These are phyloP conservation scores for Yamadazyma sp. DNA, from an alignment of 1,139 yeast species.

Conservation along the genomic window DNA sequence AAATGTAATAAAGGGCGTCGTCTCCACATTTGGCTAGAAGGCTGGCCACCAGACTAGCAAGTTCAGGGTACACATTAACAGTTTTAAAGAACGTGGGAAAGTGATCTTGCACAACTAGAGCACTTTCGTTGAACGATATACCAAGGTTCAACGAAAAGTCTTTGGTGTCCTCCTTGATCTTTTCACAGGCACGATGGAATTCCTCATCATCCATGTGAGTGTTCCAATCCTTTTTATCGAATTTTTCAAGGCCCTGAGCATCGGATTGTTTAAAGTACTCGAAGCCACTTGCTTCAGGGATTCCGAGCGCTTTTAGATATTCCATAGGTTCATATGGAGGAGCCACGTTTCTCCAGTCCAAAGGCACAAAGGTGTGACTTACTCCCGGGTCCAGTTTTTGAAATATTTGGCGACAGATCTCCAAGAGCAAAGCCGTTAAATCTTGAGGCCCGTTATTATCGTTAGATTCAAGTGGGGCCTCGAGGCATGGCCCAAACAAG, in stretches of 20 bases:
- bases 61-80: conserved; percentile 50
- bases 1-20: conserved; percentile 1
- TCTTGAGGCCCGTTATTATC: neutral
- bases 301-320: conserved; percentile 47
- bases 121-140: neutral
- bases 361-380: conserved; percentile 30
- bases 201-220: conserved; percentile 9
- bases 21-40: conserved; percentile 27
- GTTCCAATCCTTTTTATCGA: conserved; percentile 19
- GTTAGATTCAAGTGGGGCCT: neutral
- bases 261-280: conserved; percentile 34
- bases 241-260: conserved; percentile 20
- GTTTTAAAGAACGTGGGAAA: conserved; percentile 43
- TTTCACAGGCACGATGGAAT: conserved; percentile 7
- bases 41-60: conserved; percentile 50
- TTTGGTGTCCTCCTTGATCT: conserved; percentile 9
- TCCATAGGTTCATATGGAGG: conserved; percentile 54
- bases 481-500: neutral
- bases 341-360: conserved; percentile 47
- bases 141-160: conserved; percentile 18
- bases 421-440: conserved; percentile 12
- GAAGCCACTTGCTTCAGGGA: conserved; percentile 39
- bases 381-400: neutral
- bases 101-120: neutral
- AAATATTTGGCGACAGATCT: neutral